phyloP scores from a whole-genome alignment of 108 stramenopile genomes.

The Fistulifera solaris region DNA sequence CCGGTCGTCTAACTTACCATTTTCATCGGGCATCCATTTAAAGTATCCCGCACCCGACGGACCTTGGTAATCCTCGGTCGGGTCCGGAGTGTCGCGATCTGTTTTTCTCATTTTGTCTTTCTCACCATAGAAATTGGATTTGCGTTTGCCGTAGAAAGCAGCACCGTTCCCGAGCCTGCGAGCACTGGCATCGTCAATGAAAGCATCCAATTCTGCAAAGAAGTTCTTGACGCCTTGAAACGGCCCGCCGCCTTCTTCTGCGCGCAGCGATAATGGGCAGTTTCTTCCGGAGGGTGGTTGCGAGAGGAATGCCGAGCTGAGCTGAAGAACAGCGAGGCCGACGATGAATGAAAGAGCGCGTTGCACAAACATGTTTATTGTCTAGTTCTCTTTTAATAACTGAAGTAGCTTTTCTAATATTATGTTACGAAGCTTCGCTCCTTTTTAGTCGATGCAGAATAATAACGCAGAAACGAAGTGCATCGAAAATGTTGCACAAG shows the following conservation, averaged over 20 bases:
- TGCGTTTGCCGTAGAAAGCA: slow-evolving; percentile 77
- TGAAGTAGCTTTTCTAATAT: too few species aligned
- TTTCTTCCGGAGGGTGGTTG: too few species aligned
- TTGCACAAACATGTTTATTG: too few species aligned
- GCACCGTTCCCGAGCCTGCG: slow-evolving; percentile 70
- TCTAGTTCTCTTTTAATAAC: too few species aligned
- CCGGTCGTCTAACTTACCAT: slow-evolving; percentile 6
- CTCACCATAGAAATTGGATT: slow-evolving; percentile 47
- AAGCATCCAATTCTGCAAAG: slow-evolving; percentile 77
- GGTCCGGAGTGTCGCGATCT: slow-evolving; percentile 38
- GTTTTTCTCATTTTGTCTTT: slow-evolving; percentile 53
- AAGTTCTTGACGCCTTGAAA: slow-evolving; percentile 43
- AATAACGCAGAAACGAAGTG: too few species aligned
- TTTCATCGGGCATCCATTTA: slow-evolving; percentile 75
- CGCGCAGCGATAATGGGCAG: too few species aligned
- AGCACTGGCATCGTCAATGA: slow-evolving; percentile 82
- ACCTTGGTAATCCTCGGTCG: slow-evolving; percentile 70
- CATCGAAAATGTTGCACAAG: too few species aligned
- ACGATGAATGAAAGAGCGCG: too few species aligned
- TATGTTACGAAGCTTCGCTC: too few species aligned
- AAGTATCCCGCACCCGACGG: slow-evolving; percentile 67
- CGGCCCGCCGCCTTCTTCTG: slow-evolving; percentile 11
- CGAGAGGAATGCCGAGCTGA: too few species aligned
- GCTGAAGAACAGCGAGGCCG: too few species aligned
- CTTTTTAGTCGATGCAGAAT: too few species aligned